These are phyloP conservation scores for Galium porrigens DNA, from an alignment of 305 asterid genomes.

Conservation along the genomic window DNA sequence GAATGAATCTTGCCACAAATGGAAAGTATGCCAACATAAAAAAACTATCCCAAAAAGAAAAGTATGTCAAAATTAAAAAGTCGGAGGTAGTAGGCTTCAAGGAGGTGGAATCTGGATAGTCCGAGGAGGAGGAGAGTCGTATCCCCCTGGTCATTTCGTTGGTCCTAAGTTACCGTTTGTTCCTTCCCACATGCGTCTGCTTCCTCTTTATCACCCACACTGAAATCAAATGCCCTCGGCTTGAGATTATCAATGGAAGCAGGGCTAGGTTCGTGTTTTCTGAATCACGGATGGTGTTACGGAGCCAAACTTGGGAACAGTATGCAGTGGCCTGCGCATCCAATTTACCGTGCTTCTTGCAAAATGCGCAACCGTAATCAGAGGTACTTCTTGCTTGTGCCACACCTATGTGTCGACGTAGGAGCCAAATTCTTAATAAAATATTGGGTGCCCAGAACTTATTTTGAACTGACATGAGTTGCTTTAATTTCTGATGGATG, in stretches of 20 bases:
- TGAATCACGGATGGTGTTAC: slow-evolving; percentile 32
- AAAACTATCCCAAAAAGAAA: too few relatives aligned
- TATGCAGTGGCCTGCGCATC: slow-evolving; percentile 32
- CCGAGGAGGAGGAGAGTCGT: not conserved
- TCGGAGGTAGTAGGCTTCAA: too few relatives aligned
- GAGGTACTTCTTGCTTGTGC: slow-evolving; percentile 30
- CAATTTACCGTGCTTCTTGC: slow-evolving; percentile 41
- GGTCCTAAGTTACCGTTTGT: slow-evolving; percentile 46
- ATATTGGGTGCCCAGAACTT: not conserved
- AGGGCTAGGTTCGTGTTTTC: slow-evolving; percentile 39
- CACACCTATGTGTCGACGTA: not conserved
- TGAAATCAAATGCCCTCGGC: not conserved
- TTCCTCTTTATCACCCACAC: slow-evolving; percentile 5
- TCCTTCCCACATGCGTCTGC: slow-evolving; percentile 3
- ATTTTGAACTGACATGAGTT: not conserved
- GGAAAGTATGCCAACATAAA: too few relatives aligned
- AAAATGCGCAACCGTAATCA: slow-evolving; percentile 52
- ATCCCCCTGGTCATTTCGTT: slow-evolving; percentile 18
- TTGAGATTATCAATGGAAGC: slow-evolving; percentile 40
- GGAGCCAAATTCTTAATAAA: not conserved
- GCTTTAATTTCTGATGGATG: not conserved
- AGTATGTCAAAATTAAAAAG: too few relatives aligned
- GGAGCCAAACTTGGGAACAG: slow-evolving; percentile 20
- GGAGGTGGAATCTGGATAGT: not conserved
- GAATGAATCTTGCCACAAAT: too few relatives aligned